Base-by-base conservation (phyloP, 345 rosid genomes). In the Murraya paniculata region DNA sequence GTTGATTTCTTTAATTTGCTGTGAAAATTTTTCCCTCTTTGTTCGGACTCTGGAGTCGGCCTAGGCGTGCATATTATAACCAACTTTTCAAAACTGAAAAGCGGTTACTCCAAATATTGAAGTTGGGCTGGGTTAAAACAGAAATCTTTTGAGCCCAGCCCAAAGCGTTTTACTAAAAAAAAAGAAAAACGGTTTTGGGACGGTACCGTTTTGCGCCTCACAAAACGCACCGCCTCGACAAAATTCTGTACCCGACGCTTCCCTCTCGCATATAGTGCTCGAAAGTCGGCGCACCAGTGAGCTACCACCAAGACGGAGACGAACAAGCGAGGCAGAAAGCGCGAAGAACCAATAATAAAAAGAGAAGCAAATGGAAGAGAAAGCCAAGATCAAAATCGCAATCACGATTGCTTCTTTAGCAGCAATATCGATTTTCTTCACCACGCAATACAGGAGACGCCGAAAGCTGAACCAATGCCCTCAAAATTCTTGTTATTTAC, bases 401-500 rank as follows among this genome's bases (percentile, higher is more conserved):
- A 30, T 93, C 39, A 60, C 89, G 0, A 64, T 89, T 18, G 89
- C 86, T 21, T 91, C 95, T 21, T 74, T 92, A 21, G 90, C 91
- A 1, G 85, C 85, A 58, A 71, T 83, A 36, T 80, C 98, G 4
- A 69, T 89, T 74, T 68, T 90, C 73, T 39, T 94, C 79, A 76
- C 86, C 60, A 35, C 80, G 72, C 81, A 82, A 62, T 67, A 75
- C 48, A 84, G 94, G n/a, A 80, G 82, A 18, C 88, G 91, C 41
- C 82, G 87, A 76, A 85, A 82, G 68, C 85, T 61, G 76, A 79
- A 64, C 39, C 33, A 80, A 66, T 57, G 81, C 84, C 39, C 77
- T 73, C 24, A 56, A 8, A 69, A 71, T 82, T 79, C 88, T 50
- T 93, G 98, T 79, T 93, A 93, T 85, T 85, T 95, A 55, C 93